Percentiles rank a stretch among this genome's conserved stretches.
These are phyloP conservation scores for Colletotrichum somersetense DNA, from an alignment of 2,329 filamentous ascomycete species.

Conservation along the genomic window DNA sequence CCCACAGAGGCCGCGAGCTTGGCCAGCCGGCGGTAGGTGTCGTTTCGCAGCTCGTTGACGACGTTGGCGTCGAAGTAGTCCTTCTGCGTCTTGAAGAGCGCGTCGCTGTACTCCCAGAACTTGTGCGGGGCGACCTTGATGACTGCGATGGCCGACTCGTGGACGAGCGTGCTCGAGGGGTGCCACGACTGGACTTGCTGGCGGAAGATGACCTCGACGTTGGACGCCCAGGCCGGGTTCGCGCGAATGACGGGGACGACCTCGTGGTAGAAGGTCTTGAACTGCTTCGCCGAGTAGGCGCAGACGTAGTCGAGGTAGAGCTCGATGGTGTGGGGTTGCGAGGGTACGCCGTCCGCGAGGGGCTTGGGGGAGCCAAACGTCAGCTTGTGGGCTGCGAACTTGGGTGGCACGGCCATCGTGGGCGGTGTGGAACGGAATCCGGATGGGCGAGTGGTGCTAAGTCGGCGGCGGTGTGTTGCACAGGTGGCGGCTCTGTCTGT, in stretches of 20 bases:
- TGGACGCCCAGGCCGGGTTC: conserved; percentile 67
- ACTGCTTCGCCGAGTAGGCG: conserved; percentile 77
- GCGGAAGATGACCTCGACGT: conserved; percentile 83
- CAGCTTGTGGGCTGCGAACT: conserved; percentile 80
- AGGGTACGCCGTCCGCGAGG: conserved; percentile 52
- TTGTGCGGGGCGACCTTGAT: conserved; percentile 75
- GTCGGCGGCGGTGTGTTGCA: not conserved
- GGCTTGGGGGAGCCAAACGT: conserved; percentile 56
- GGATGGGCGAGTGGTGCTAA: conserved; percentile 5
- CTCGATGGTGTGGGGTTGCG: conserved; percentile 70
- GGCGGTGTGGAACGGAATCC: conserved; percentile 7
- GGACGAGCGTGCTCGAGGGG: conserved; percentile 82
- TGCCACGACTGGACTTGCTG: conserved; percentile 97
- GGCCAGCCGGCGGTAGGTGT: conserved; percentile 84
- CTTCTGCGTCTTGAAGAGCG: conserved; percentile 74
- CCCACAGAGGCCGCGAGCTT: conserved; percentile 78
- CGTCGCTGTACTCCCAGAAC: conserved; percentile 84
- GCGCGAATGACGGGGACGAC: conserved; percentile 74
- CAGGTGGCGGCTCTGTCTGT: not conserved
- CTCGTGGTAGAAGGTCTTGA: conserved; percentile 78
- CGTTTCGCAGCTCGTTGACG: conserved; percentile 86
- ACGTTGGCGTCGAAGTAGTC: conserved; percentile 88
- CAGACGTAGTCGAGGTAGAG: conserved; percentile 91
- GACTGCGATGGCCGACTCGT: conserved; percentile 89
- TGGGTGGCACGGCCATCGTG: conserved; percentile 80